A percentile compares a stretch with the other conserved stretches of the same genome.
Evolutionary conservation across 1,284 basidiomycete genomes (phyloP).

Genomic region (Rhodofomes roseus): DNA sequence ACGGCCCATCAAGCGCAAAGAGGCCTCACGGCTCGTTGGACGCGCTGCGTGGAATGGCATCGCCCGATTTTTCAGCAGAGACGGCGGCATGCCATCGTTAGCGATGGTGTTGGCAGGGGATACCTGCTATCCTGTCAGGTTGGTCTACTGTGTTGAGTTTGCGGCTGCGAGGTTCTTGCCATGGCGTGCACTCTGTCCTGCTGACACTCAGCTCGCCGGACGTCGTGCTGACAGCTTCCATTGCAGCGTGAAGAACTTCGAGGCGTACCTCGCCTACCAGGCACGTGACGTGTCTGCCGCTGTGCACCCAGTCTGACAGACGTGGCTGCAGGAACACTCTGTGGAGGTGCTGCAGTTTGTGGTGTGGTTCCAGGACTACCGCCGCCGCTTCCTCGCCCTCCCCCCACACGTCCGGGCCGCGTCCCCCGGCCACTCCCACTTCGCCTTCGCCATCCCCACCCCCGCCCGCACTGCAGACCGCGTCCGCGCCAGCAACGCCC

Average conservation of each 20-base stretch:
- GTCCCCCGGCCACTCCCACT: slow-evolving; percentile 19
- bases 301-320: not conserved
- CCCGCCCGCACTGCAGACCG: slow-evolving; percentile 21
- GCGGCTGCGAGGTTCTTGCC: too few relatives aligned
- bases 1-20: too few relatives aligned
- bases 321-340: slow-evolving; percentile 30
- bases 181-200: not conserved
- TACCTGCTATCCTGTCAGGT: slow-evolving; percentile 39
- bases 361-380: slow-evolving; percentile 42
- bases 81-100: slow-evolving; percentile 6
- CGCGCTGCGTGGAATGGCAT: not conserved
- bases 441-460: slow-evolving; percentile 21
- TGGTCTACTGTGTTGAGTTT: not conserved
- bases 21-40: not conserved
- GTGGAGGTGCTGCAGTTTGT: slow-evolving; percentile 40
- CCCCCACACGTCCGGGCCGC: slow-evolving; percentile 16
- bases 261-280: slow-evolving; percentile 32
- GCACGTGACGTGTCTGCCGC: slow-evolving; percentile 1
- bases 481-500: slow-evolving; percentile 8
- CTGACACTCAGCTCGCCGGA: not conserved
- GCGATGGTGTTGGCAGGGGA: slow-evolving; percentile 37
- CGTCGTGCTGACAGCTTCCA: not conserved
- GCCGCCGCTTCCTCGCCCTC: slow-evolving; percentile 31
- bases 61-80: not conserved
- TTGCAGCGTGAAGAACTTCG: slow-evolving; percentile 32